Base-by-base conservation (phyloP, 2,329 filamentous ascomycete genomes). In the Curvularia spicifera region DNA sequence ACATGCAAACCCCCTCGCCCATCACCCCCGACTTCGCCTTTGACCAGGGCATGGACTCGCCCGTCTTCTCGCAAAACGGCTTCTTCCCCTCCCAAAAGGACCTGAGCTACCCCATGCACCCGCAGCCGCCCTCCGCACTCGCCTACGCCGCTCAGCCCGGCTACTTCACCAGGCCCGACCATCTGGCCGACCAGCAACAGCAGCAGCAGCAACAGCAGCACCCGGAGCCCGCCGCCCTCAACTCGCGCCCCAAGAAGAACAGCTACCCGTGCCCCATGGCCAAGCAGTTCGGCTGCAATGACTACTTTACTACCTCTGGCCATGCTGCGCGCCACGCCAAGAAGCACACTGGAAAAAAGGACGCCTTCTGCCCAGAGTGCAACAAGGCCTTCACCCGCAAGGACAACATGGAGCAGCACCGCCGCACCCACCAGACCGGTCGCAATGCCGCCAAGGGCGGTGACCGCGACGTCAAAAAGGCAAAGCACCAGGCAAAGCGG, bases 331-430 rank as follows among this genome's bases (percentile, higher is more conserved):
- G 91, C 40, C 91, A 94, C 75, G 90, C 90, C 59, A 93, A 93
- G 77, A 93, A 92, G 71, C 91, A 94, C 80, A 91, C 89, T 1
- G 89, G 89, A 48, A 90, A 91, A 77, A 93, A 93, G 79, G 87
- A 87, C 13, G 89, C 91, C 22, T 85, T 87, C 31, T 90, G 84
- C 69, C 79, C 83, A 0, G 89, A 89, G 59, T 93, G 90, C 80
- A 85, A 86, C 76, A 92, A 92, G 79, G 90, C 89, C 70, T 93
- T 93, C 68, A 92, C 89, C 10, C 88, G 90, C 63, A 88, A 89
- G 67, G 90, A 93, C 81, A 93, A 93, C 81, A 93, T 93, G 90
- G 91, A 92, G 82, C 90, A 93, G 78, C 90, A 93, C 70, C 83
- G 91, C 29, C 86, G 91, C 69, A 93, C 90, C 0, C 90, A 93